phyloP scores from a whole-genome alignment of 2,329 filamentous ascomycete genomes.

The Xylariaceae sp. region DNA sequence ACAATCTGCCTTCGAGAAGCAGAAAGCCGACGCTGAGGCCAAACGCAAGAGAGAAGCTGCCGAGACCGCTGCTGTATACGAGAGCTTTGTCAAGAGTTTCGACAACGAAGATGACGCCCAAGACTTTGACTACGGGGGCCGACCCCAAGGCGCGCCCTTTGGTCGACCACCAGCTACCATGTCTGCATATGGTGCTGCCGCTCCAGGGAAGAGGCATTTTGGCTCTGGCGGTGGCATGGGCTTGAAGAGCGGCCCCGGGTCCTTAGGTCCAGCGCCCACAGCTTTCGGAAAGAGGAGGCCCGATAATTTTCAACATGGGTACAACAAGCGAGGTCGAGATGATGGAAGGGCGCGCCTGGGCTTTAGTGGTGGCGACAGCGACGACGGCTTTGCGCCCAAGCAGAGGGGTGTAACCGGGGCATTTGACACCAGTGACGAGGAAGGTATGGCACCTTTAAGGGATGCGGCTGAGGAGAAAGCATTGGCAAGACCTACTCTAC shows the following conservation, averaged over 20 bases:
- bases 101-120: constrained; percentile 54
- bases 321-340: constrained; percentile 27
- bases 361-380: constrained; percentile 37
- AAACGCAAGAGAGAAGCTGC: constrained; percentile 80
- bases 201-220: constrained; percentile 59
- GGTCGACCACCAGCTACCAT: constrained; percentile 23
- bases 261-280: constrained; percentile 49
- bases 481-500: constrained; percentile 58
- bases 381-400: constrained; percentile 25
- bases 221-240: constrained; percentile 47
- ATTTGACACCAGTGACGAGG: constrained; percentile 65
- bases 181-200: constrained; percentile 26
- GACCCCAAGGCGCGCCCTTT: constrained; percentile 15
- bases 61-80: constrained; percentile 81
- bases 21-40: constrained; percentile 84
- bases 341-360: constrained; percentile 31
- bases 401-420: constrained; percentile 63
- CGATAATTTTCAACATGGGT: constrained; percentile 39
- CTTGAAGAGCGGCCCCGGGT: constrained; percentile 58
- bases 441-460: constrained; percentile 41
- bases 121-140: constrained; percentile 14
- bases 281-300: constrained; percentile 49
- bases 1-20: constrained; percentile 82
- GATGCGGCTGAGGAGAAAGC: constrained; percentile 53
- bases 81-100: constrained; percentile 82